Evolutionary conservation across 352 stramenopile genomes (phyloP).

Genomic region (Saprolegnia diclina): DNA sequence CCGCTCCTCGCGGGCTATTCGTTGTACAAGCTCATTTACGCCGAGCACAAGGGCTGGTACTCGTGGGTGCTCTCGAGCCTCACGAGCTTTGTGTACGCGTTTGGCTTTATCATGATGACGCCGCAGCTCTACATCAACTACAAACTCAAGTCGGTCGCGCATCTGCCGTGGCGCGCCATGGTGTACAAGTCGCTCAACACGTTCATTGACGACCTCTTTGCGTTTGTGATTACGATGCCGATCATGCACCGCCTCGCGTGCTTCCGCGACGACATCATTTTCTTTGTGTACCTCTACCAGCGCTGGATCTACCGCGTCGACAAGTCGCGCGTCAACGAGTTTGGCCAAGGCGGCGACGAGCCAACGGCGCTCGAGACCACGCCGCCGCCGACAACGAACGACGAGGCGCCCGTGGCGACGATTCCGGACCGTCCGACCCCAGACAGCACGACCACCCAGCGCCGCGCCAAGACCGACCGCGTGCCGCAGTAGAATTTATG

Average conservation of each 20-base stretch:
- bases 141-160: slow-evolving; percentile 95
- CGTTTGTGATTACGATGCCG: slow-evolving; percentile 97
- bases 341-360: slow-evolving; percentile 76
- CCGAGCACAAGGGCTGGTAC: slow-evolving; percentile 96
- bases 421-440: background rate
- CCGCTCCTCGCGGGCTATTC: slow-evolving; percentile 90
- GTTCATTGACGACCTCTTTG: slow-evolving; percentile 97
- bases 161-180: slow-evolving; percentile 96
- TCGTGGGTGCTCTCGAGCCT: slow-evolving; percentile 95
- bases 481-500: background rate
- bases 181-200: slow-evolving; percentile 98
- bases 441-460: background rate
- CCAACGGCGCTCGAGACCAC: background rate
- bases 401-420: background rate
- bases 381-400: background rate
- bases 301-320: slow-evolving; percentile 95
- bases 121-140: slow-evolving; percentile 98
- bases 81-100: slow-evolving; percentile 97
- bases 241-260: slow-evolving; percentile 97
- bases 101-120: slow-evolving; percentile 99
- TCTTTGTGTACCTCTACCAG: slow-evolving; percentile 99
- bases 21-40: slow-evolving; percentile 90
- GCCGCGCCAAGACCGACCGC: slow-evolving; percentile 10
- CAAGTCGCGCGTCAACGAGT: slow-evolving; percentile 89
- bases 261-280: slow-evolving; percentile 99